Percentiles rank a stretch among this genome's conserved stretches.
These are phyloP conservation scores for Singerocomus inundabilis DNA, from an alignment of 1,284 basidiomycete species.

Conservation along the genomic window DNA sequence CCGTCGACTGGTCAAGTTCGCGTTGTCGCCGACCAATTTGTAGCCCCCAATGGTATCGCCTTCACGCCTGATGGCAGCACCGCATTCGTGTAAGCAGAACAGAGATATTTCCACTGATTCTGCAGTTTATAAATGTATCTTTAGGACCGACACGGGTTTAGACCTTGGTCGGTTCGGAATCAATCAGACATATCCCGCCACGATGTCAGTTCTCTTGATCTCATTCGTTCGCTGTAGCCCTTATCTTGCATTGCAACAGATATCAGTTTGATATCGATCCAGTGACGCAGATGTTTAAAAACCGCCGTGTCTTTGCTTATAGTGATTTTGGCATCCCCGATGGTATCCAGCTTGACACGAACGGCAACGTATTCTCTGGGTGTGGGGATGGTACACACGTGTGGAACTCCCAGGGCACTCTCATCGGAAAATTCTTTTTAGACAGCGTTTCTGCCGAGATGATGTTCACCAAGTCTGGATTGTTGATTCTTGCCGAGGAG, in stretches of 20 bases:
- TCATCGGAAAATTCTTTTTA: slow-evolving; percentile 75
- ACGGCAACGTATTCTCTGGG: slow-evolving; percentile 22
- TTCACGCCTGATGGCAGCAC: slow-evolving; percentile 64
- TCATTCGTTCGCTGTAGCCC: background rate
- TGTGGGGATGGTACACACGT: slow-evolving; percentile 44
- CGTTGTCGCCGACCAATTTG: slow-evolving; percentile 70
- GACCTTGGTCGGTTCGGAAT: slow-evolving; percentile 48
- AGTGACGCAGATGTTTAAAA: slow-evolving; percentile 52
- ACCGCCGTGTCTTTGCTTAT: slow-evolving; percentile 73
- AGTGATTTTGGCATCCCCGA: slow-evolving; percentile 68
- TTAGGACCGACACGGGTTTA: slow-evolving; percentile 55
- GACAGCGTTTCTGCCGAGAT: slow-evolving; percentile 60
- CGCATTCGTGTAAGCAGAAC: slow-evolving; percentile 59
- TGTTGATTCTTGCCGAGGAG: slow-evolving; percentile 19
- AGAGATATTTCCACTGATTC: slow-evolving; percentile 3
- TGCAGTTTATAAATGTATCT: background rate
- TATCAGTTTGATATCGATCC: slow-evolving; percentile 71
- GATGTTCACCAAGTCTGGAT: slow-evolving; percentile 45
- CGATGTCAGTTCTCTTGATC: slow-evolving; percentile 48
- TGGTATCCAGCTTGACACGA: slow-evolving; percentile 51
- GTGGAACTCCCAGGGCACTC: slow-evolving; percentile 58
- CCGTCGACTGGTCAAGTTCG: slow-evolving; percentile 59
- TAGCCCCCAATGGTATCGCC: slow-evolving; percentile 63
- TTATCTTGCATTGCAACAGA: slow-evolving; percentile 34
- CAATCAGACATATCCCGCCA: slow-evolving; percentile 63